phyloP scores from a whole-genome alignment of 495 filamentous ascomycete genomes.

The Daldinia vernicosa region DNA sequence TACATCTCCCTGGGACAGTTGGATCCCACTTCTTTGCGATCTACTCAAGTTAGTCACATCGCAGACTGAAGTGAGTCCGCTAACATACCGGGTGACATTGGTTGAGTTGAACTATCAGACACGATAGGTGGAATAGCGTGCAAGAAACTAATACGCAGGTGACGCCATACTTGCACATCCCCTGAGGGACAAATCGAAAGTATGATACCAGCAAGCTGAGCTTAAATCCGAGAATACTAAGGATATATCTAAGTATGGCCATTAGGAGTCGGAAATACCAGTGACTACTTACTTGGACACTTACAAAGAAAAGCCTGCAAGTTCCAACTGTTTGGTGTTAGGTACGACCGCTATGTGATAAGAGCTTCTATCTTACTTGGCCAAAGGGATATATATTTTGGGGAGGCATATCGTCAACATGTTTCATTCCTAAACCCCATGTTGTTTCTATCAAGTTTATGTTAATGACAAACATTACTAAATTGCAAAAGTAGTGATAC shows the following conservation, averaged over 20 bases:
- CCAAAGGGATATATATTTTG: constrained; percentile 14
- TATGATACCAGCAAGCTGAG: constrained; percentile 60
- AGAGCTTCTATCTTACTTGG: constrained; percentile 17
- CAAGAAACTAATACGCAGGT: constrained; percentile 48
- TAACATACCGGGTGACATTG: constrained; percentile 55
- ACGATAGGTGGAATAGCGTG: constrained; percentile 48
- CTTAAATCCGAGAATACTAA: constrained; percentile 62
- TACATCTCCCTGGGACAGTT: constrained; percentile 52
- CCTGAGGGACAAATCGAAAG: constrained; percentile 57
- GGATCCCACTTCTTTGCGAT: constrained; percentile 59
- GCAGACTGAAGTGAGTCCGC: background rate
- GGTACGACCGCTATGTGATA: background rate
- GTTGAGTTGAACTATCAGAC: constrained; percentile 52
- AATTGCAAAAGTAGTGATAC: background rate
- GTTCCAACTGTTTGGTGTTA: constrained; percentile 22
- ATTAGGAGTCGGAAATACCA: background rate
- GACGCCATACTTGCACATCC: constrained; percentile 50
- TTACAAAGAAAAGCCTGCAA: constrained; percentile 26
- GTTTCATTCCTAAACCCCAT: constrained; percentile 30
- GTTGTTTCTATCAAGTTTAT: constrained; percentile 20
- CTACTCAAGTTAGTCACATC: constrained; percentile 31
- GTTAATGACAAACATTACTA: background rate
- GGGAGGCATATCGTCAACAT: constrained; percentile 15
- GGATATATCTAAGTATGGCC: constrained; percentile 47
- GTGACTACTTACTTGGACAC: constrained; percentile 9